Base-by-base conservation (phyloP, 768 basidiomycete genomes). In the Boletus coccyginus region DNA sequence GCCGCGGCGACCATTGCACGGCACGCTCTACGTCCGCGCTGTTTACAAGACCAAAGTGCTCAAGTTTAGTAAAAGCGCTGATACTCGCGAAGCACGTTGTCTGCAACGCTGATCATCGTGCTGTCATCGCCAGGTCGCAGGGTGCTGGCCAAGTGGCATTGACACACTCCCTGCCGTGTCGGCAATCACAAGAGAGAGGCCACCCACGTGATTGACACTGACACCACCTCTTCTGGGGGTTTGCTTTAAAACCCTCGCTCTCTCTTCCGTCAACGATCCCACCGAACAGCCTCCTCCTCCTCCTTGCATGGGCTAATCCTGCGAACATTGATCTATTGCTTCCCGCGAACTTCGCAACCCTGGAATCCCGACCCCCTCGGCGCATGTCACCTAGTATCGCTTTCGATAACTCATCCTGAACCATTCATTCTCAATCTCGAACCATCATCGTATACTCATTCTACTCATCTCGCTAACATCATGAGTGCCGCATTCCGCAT, bases 401-500 rank as follows among this genome's bases (percentile, higher is more conserved):
- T 54, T 52, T 57, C 61, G 59, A 57, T 61, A 68, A 50, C 41
- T 47, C 29, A 3, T 49, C 43, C 46, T 47, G 5, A 53, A 36
- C 46, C 36, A 45, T 24, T 53, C 42, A 32, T 7, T 38, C 36
- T 45, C 21, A 29, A 33, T 51, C 51, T 41, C 53, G 7, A 45
- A 56, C 31, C 52, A 5, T 61, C 52, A 16, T 27, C 38, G 5
- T 50, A 17, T n/a, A 54, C 17, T 35, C n/a, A 16, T 51, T 19
- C 31, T 41, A 19, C 11, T 43, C 13, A 11, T 49, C 41, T 21
- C 5, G 8, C 29, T 11, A 8, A 40, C 55, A 56, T 29, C 61
- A 78, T 80, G 78, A 70, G 72, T 45, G 70, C 71, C 17, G 62
- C 63, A 21, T 93, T 90, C 73, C 82, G 86, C 46, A 94, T 95